Percentiles rank a stretch among this genome's conserved stretches.
These are phyloP conservation scores for Lecanicillium sp. DNA, from an alignment of 2,329 filamentous ascomycete genomes.

Conservation along the genomic window DNA sequence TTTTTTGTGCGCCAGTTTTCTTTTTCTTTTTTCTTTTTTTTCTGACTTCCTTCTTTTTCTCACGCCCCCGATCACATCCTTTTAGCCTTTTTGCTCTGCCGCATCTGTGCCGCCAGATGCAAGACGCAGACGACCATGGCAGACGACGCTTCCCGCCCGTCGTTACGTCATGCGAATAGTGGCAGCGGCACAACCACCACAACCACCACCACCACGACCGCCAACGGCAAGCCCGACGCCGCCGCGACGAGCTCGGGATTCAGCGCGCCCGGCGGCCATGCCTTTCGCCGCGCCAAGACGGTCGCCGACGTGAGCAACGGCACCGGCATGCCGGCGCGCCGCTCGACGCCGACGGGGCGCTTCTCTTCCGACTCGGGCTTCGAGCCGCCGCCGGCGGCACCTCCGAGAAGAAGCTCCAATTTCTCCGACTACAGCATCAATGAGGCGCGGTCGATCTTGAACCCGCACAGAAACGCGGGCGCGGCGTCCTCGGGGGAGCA, in stretches of 20 bases:
- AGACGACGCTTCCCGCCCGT: constrained; percentile 16
- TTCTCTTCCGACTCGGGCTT: constrained; percentile 23
- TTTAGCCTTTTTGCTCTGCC: too few relatives aligned
- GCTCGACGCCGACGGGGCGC: constrained; percentile 17
- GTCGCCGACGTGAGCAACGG: constrained; percentile 31
- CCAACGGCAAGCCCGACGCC: neutral
- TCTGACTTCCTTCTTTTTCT: too few relatives aligned
- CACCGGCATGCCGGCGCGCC: constrained; percentile 17
- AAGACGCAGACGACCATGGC: constrained; percentile 14
- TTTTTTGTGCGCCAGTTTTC: neutral
- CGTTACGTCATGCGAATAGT: constrained; percentile 10
- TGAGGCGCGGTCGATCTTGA: constrained; percentile 64
- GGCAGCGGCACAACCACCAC: constrained; percentile 6
- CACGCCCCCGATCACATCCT: too few relatives aligned
- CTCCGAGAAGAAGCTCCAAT: constrained; percentile 64
- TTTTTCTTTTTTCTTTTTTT: too few relatives aligned
- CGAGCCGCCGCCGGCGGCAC: constrained; percentile 20
- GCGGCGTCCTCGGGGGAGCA: constrained; percentile 23
- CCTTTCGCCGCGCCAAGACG: constrained; percentile 36
- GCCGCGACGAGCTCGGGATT: constrained; percentile 9
- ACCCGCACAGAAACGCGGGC: constrained; percentile 35
- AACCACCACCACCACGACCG: neutral
- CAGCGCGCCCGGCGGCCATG: constrained; percentile 26
- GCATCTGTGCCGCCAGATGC: neutral
- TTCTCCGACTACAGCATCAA: constrained; percentile 70